Evolutionary conservation across 2,329 filamentous ascomycete genomes (phyloP), one percentile per base, ranked within the genome.

Genomic region (Stachybotrys echinatus): DNA sequence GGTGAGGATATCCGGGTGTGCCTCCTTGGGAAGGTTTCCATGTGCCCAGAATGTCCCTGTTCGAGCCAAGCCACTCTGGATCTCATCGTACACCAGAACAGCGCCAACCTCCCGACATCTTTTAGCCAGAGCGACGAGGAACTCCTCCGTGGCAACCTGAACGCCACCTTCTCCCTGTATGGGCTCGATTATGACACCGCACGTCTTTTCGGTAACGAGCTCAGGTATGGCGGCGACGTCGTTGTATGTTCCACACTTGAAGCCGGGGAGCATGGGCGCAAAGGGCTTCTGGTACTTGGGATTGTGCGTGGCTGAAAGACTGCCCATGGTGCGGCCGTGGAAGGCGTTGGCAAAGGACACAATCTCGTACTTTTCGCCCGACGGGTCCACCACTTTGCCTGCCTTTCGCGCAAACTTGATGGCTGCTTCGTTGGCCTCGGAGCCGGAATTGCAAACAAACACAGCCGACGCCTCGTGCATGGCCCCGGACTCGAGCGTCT

Each of bases 151-250:
- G 3, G 89, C 94, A 12, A 88, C 84, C 59, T 92, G 87, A 47
- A 99, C 87, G 57, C 94, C 94, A 17, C 94, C 94, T 72, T 99
- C 94, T 51, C 94, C 94, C 72, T 99, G 94, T 53, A 99, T 96
- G 8, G 94, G 94, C 76, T 99, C 94, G 43, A 99, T 81, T 51
- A 99, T 92, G 19, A 99, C 94, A 64, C 90, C 92, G 61, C 92
- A 96, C 0, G 94, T 97, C 58, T 85, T 83, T 19, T 90, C 84
- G 0, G 87, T 96, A 23, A 99, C 84, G 18, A 96, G 74, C 1
- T 79, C 78, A 18, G 85, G 73, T 48, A 99, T 80, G 17, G 76
- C 84, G 2, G 74, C 78, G 12, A 92, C 73, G 63, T 97, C 87
- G 65, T 99, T 97, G 74, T 85, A 95, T 7, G 75, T 85, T 48